phyloP scores from a whole-genome alignment of 2,329 filamentous ascomycete genomes.

The Colletotrichum sp. region DNA sequence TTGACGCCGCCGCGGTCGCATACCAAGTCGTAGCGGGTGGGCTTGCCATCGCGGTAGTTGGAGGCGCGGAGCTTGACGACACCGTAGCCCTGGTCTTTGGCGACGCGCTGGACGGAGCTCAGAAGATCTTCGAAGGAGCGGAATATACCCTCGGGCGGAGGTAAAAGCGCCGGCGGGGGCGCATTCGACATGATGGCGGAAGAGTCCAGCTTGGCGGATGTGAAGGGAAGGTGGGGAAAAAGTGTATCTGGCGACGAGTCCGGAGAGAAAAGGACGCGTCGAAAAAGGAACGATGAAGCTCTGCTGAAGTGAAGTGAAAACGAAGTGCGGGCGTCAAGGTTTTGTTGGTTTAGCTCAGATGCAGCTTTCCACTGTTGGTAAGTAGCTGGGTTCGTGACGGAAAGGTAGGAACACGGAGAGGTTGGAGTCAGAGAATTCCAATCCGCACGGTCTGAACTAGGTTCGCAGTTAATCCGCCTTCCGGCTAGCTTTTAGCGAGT shows the following conservation, averaged over 20 bases:
- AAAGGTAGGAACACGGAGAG: constrained; percentile 18
- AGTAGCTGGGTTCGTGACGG: background rate
- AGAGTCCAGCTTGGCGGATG: constrained; percentile 25
- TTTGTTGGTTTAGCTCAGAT: constrained; percentile 11
- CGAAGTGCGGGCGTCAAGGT: constrained; percentile 20
- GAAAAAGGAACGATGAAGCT: constrained; percentile 20
- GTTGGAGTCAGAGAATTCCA: constrained; percentile 28
- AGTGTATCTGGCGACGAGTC: constrained; percentile 3
- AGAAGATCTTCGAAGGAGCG: constrained; percentile 64
- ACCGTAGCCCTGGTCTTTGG: constrained; percentile 67
- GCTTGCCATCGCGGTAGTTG: constrained; percentile 68
- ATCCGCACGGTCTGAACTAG: constrained; percentile 29
- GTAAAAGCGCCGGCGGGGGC: constrained; percentile 52
- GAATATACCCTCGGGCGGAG: constrained; percentile 66
- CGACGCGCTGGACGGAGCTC: constrained; percentile 61
- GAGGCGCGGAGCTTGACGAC: constrained; percentile 68
- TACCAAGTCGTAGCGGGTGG: constrained; percentile 66
- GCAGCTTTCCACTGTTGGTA: constrained; percentile 2
- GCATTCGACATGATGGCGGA: constrained; percentile 50
- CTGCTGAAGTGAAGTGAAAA: constrained; percentile 22
- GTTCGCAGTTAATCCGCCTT: constrained; percentile 24
- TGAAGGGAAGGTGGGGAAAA: constrained; percentile 28
- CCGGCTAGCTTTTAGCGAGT: constrained; percentile 17
- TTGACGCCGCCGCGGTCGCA: constrained; percentile 69
- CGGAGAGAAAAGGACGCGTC: constrained; percentile 8